These are phyloP conservation scores for Ogataea dorogensis DNA, from an alignment of 805 yeast genomes.

Conservation along the genomic window DNA sequence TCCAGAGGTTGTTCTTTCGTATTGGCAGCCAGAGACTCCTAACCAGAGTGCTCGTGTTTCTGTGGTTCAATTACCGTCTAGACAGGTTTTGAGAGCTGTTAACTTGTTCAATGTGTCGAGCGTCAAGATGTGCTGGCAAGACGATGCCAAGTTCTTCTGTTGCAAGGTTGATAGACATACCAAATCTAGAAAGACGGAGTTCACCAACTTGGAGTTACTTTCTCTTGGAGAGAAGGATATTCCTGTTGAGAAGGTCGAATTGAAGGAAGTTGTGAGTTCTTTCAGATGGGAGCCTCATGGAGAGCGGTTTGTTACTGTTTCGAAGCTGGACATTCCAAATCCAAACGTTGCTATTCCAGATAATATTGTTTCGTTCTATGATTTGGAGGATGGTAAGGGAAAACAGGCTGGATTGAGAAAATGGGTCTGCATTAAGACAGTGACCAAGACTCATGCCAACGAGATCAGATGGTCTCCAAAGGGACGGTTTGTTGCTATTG, in stretches of 20 bases:
- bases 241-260: conserved; percentile 92
- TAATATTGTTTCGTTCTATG: conserved; percentile 72
- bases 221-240: conserved; percentile 82
- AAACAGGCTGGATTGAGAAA: conserved; percentile 26
- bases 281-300: conserved; percentile 97
- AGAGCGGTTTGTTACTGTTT: conserved; percentile 79
- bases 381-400: conserved; percentile 64
- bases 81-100: conserved; percentile 81
- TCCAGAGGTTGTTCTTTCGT: conserved; percentile 69
- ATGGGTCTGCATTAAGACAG: conserved; percentile 50
- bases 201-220: conserved; percentile 90
- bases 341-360: conserved; percentile 63
- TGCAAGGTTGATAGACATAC: conserved; percentile 97
- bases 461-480: conserved; percentile 85
- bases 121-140: conserved; percentile 93
- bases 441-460: conserved; percentile 66
- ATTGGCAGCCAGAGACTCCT: conserved; percentile 91
- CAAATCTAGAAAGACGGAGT: conserved; percentile 87
- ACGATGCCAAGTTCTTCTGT: conserved; percentile 76
- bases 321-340: conserved; percentile 51
- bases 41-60: conserved; percentile 96
- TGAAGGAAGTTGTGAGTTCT: conserved; percentile 81
- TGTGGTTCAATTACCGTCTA: conserved; percentile 81
- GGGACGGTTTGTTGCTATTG: conserved; percentile 76
- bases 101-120: conserved; percentile 93